A percentile compares a stretch with the other conserved stretches of the same genome.
Conservation (phyloP, 2,329 filamentous ascomycete species). For the Cryphonectria nitschkei region DNA sequence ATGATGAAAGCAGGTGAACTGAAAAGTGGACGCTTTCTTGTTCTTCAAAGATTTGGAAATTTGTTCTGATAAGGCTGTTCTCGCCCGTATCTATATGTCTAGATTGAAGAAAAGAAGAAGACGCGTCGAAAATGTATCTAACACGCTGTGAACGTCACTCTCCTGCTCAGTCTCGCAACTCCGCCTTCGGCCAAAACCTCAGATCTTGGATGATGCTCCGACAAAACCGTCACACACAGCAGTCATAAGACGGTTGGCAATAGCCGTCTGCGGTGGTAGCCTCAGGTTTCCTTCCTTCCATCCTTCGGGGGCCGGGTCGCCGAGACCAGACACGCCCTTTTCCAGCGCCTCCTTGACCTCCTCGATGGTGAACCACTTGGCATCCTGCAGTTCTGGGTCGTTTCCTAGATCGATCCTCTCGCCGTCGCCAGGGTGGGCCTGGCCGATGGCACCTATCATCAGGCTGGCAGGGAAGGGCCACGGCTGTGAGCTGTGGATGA, state of each 20-base stretch:
- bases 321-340: slow-evolving; percentile 68
- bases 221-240: slow-evolving; percentile 80
- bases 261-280: slow-evolving; percentile 83
- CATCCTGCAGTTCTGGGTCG: slow-evolving; percentile 88
- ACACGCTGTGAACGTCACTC: not conserved
- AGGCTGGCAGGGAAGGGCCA: slow-evolving; percentile 86
- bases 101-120: not conserved
- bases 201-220: slow-evolving; percentile 57
- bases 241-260: slow-evolving; percentile 85
- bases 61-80: not conserved
- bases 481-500: slow-evolving; percentile 82
- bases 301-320: slow-evolving; percentile 63
- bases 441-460: slow-evolving; percentile 87
- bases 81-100: not conserved
- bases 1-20: not conserved
- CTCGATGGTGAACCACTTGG: slow-evolving; percentile 83
- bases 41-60: not conserved
- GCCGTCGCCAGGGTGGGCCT: slow-evolving; percentile 73
- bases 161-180: not conserved
- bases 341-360: slow-evolving; percentile 77
- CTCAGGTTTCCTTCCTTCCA: slow-evolving; percentile 79
- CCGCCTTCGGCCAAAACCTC: slow-evolving; percentile 23
- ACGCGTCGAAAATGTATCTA: not conserved
- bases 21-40: not conserved
- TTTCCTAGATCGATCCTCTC: slow-evolving; percentile 83